A percentile compares a stretch with the other conserved stretches of the same genome.
These are phyloP conservation scores for Rutidosis leptorrhynchoides DNA, from an alignment of 129 eudicot species.

Conservation along the genomic window DNA sequence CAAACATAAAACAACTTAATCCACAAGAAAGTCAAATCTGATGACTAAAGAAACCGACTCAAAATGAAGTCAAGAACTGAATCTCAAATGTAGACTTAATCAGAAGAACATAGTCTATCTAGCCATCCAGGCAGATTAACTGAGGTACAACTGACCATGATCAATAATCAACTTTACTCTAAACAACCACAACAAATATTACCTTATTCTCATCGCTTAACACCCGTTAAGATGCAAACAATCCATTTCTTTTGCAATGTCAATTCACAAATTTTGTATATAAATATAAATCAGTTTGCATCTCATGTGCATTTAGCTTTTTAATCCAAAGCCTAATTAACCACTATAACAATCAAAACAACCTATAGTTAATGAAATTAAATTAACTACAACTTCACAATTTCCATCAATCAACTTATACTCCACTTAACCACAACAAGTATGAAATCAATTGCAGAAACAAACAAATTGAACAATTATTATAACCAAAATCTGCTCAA, in stretches of 20 bases:
- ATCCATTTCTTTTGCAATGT: no score
- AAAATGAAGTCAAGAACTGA: conserved; percentile 9
- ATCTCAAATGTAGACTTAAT: conserved; percentile 2
- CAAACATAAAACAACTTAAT: not conserved
- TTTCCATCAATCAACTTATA: not conserved
- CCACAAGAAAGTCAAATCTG: not conserved
- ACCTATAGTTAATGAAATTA: no score
- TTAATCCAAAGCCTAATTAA: not conserved
- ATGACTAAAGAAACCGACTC: not conserved
- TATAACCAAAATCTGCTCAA: no score
- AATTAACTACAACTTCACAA: not conserved
- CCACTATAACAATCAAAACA: not conserved
- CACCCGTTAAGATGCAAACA: not conserved
- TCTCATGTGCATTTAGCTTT: no score
- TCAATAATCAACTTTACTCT: not conserved
- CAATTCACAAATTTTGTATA: not conserved
- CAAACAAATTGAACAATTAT: no score
- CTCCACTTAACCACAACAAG: conserved; percentile 6
- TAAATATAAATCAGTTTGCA: not conserved
- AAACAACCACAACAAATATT: not conserved
- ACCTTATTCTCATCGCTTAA: not conserved
- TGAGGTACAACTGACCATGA: not conserved
- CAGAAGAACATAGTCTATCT: not conserved
- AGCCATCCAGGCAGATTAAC: not conserved
- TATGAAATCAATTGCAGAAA: no score